Evolutionary conservation across 345 rosid genomes (phyloP).

Genomic region (Salix suchowensis): DNA sequence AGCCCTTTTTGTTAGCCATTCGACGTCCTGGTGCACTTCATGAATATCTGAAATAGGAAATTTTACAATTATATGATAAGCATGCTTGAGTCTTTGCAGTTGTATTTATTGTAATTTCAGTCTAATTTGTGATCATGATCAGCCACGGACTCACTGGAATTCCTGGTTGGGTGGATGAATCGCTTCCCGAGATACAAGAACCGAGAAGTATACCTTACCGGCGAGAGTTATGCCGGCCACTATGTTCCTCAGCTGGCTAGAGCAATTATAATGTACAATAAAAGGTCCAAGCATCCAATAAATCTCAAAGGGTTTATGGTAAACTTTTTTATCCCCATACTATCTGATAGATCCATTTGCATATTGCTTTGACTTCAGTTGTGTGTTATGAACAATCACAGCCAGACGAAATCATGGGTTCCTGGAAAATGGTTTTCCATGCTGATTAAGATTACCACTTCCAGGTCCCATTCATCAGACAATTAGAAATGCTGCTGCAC

Average conservation of each 20-base stretch:
- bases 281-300: constrained; percentile 49
- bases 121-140: constrained; percentile 10
- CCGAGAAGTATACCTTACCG: constrained; percentile 67
- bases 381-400: not conserved
- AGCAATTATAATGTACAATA: constrained; percentile 61
- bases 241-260: constrained; percentile 92
- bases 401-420: not conserved
- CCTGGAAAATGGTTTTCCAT: not conserved
- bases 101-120: not conserved
- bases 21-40: not conserved
- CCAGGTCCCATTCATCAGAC: not conserved
- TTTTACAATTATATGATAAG: not conserved
- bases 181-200: constrained; percentile 77
- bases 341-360: not conserved
- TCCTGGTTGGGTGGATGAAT: constrained; percentile 66
- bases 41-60: not conserved
- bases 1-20: not conserved
- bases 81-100: not conserved
- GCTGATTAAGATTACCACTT: too few relatives aligned
- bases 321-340: not conserved
- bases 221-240: constrained; percentile 99
- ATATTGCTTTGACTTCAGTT: not conserved
- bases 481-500: not conserved
- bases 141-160: constrained; percentile 85
- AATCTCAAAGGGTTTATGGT: constrained; percentile 92